Evolutionary conservation across 371 early-diverging fungal genomes (phyloP), one percentile per base, ranked within the genome.

Genomic region (Mitosporidium daphniae): DNA sequence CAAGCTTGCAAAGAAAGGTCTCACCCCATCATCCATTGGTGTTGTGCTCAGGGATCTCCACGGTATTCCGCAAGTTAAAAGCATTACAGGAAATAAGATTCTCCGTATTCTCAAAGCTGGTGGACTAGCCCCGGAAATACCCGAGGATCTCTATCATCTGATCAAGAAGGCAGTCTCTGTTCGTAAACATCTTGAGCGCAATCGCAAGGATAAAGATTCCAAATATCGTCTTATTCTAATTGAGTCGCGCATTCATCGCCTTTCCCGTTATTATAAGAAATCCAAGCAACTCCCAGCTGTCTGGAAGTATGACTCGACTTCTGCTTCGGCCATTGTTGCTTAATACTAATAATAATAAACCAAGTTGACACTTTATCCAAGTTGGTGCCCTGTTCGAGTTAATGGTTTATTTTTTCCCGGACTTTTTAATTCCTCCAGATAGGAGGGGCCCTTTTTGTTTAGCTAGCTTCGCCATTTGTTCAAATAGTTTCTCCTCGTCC

Each of bases 161-260:
- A 84, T 95, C 61, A 86, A 86, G 66, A 94, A 89, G 70, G 86
- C 93, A 27, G 84, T 89, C 42, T 55, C 74, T 40, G 71, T 98
- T 52, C 78, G 80, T 53, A 89, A 80, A 63, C 98, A 98, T 55
- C 47, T 98, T 45, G 86, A 91, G 60, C 70, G 70, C 41, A 69
- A 80, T 71, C 72, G 82, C 56, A 93, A 93, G 62, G 98, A 98
- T 55, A 60, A 56, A 42, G 89, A 84, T 54, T 60, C 80, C 53
- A 94, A 93, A 70, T 95, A 82, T 68, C 77, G 91, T 43, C 62
- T 94, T 37, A 86, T 84, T 65, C 58, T 93, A 27, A 66, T 80
- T 38, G 93, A 93, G 53, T 82, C 91, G 35, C 67, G 93, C 59
- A 70, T 95, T 47, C 80, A 78, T 61, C 74, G 97, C 60, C 67